These are phyloP conservation scores for Nakazawaea wyomingensis DNA, from an alignment of 805 yeast genomes.

Conservation along the genomic window DNA sequence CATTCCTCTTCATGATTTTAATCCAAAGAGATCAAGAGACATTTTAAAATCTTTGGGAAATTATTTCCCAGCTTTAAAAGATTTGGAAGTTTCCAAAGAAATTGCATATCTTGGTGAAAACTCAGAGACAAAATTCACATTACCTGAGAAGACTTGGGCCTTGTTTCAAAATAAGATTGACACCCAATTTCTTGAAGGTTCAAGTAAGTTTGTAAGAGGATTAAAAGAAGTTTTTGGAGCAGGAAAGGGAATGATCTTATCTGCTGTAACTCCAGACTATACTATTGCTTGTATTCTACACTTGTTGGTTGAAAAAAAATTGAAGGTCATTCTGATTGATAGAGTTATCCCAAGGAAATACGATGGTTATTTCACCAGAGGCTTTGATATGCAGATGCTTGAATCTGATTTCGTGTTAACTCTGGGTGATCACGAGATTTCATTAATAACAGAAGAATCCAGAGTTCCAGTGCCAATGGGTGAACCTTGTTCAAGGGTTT, in stretches of 20 bases:
- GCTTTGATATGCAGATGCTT: constrained; percentile 60
- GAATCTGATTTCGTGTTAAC: constrained; percentile 57
- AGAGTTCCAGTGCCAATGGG: constrained; percentile 63
- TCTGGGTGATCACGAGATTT: constrained; percentile 12
- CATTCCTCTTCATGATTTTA: constrained; percentile 43
- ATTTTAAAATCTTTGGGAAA: constrained; percentile 43
- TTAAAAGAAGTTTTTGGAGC: constrained; percentile 36
- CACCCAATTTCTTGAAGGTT: constrained; percentile 35
- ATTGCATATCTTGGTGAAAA: constrained; percentile 42
- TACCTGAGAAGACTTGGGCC: constrained; percentile 48
- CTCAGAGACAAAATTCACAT: constrained; percentile 47
- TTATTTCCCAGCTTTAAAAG: constrained; percentile 44
- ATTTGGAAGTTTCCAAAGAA: constrained; percentile 52
- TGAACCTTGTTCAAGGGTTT: constrained; percentile 57
- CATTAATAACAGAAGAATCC: too few relatives aligned
- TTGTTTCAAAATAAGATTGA: constrained; percentile 35
- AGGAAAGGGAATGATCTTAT: constrained; percentile 49
- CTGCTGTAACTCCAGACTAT: constrained; percentile 54
- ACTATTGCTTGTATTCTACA: constrained; percentile 60
- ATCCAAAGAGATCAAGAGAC: constrained; percentile 38
- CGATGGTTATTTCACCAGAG: constrained; percentile 70
- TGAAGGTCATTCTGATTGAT: constrained; percentile 50
- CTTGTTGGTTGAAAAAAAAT: constrained; percentile 35
- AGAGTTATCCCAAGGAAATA: constrained; percentile 41
- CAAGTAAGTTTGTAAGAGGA: constrained; percentile 40